Evolutionary conservation across 2,329 filamentous ascomycete species (phyloP), one percentile per base, ranked within the genome.

Genomic region (Verticillium longisporum): DNA sequence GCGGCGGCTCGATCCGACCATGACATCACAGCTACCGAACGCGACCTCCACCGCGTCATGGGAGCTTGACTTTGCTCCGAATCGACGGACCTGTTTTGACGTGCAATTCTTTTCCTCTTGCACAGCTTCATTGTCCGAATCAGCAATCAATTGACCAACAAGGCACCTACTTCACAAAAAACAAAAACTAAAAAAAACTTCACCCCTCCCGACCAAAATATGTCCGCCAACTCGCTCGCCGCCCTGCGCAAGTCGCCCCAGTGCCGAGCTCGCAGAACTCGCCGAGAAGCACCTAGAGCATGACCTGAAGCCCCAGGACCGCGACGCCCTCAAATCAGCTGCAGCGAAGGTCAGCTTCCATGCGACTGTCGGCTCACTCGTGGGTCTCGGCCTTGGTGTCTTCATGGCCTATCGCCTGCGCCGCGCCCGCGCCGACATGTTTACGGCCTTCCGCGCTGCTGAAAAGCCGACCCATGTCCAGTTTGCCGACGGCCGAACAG

Each of bases 381-480:
- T 86, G 2, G 87, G 88, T 3, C 70, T 90, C 2, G 82, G 81
- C 0, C 74, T 90, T 0, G 86, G 86, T 3, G 64, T 85, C 26
- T 81, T 80, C 60, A 73, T 85, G 15, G 86, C 86, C 3, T 80
- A 81, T 65, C 78, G 85, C 10, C 70, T 89, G 11, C 78, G 87
- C 45, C 73, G 73, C 45, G 78, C 81, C 62, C 80, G 87, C 55
- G 72, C 76, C 36, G 76, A 79, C n/a, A 81, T 88, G 71, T 89
- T 88, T 75, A 78, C 80, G 54, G 82, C 83, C 6, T 85, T 90
- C 73, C 79, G 81, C 21, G 80, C 85, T 0, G 74, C 79, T 58
- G 84, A 89, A 69, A 84, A 83, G 70, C 88, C 88, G 0, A 83
- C 81, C 0, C 78, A 85, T 59, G 80, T 90, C 6, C 74, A 81